Base-by-base conservation (phyloP, 352 stramenopile genomes). In the Thalassiosira mediterranea region DNA sequence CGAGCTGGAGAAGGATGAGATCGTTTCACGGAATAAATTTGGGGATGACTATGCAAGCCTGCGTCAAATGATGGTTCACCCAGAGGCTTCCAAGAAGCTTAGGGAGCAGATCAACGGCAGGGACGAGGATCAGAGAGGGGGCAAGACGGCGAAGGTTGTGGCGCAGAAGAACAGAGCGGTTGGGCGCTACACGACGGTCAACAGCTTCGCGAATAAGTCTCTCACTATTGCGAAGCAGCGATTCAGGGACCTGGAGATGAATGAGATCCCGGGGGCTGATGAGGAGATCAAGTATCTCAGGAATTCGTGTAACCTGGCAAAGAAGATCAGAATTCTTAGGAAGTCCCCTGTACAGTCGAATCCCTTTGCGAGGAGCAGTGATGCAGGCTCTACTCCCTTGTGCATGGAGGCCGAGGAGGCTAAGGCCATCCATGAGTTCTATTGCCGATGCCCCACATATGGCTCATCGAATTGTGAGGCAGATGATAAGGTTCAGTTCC, bases 1-100 rank as follows among this genome's bases (percentile, higher is more conserved):
- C 28, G 91, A 95, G 58, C 76, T 86, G 5, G 79, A 93, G 25
- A 62, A 66, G 54, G 64, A 72, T 26, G 65, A 69, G 3, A 59
- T 69, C 25, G 26, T 13, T 4, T 23, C 21, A 25, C 2, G 21
- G 1, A 17, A 74, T 42, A 44, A 56, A 8, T 81, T 75, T 59
- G 13, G 34, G 37, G 29, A 38, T 1, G 17, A 69, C 2, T 81
- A 65, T 46, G 15, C 10, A 38, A 48, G 63, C 3, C 40, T 80
- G 25, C 42, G 71, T 5, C 59, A 71, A 48, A 76, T 70, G 64
- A 75, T 76, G 48, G 52, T 70, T 3, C 71, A 80, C 26, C 62
- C 65, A 3, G 71, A 74, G 23, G 71, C 71, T 17, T 65, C 38
- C 28, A 70, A 60, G 29, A 71, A 74, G 21, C 31, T 80, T 19